These are phyloP conservation scores for Eucalyptus regnans DNA, from an alignment of 345 rosid species.

Conservation along the genomic window DNA sequence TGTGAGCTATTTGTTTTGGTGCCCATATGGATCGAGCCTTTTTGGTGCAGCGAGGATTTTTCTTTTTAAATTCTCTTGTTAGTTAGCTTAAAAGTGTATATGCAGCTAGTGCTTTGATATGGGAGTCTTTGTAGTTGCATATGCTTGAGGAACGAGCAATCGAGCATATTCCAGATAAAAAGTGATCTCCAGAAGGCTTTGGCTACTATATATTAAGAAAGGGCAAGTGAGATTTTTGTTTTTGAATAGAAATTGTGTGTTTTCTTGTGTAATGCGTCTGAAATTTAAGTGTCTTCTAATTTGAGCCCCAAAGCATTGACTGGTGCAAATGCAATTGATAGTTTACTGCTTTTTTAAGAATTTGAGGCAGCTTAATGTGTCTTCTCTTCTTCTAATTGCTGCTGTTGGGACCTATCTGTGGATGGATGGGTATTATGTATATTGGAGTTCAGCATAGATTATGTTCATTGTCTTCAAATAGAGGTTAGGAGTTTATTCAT, in stretches of 20 bases:
- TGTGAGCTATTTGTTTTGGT: constrained; percentile 5
- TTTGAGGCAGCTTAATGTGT: background rate
- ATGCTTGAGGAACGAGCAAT: background rate
- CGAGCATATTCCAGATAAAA: background rate
- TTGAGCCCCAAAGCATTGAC: background rate
- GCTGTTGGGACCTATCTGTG: background rate
- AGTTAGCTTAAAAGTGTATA: background rate
- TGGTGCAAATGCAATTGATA: background rate
- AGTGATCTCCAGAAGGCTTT: background rate
- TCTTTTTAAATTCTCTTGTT: background rate
- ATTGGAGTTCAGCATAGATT: background rate
- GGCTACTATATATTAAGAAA: background rate
- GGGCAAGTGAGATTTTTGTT: background rate
- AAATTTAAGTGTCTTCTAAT: background rate
- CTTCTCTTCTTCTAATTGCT: background rate
- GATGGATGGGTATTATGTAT: background rate
- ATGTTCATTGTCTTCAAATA: background rate
- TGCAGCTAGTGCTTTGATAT: background rate
- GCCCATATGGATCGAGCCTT: background rate
- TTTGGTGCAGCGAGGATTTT: background rate
- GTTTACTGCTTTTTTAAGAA: background rate
- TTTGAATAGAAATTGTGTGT: background rate
- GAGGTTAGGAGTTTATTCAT: background rate
- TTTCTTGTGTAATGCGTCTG: background rate
- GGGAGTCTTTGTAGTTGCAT: background rate